Conservation (phyloP, 2,329 filamentous ascomycete species). For the Hypomyces perniciosus region DNA sequence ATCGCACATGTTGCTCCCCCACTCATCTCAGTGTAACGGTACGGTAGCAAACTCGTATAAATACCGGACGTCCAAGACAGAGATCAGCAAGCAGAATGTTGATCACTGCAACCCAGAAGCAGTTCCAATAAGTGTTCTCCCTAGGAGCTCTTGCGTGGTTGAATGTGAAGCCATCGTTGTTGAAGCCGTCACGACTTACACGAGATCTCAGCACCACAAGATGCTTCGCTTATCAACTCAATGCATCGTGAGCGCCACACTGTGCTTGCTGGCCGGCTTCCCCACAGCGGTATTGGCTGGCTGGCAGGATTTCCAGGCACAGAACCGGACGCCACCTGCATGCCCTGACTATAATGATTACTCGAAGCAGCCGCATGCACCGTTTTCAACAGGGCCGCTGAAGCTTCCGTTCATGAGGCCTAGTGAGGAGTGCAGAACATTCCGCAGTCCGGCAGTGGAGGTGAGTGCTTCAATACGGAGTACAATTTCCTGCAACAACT, state of each 20-base stretch:
- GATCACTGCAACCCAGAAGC: slow-evolving; percentile 3
- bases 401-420: slow-evolving; percentile 23
- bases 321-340: slow-evolving; percentile 15
- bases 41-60: slow-evolving; percentile 5
- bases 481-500: not conserved
- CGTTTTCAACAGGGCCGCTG: slow-evolving; percentile 18
- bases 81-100: not conserved
- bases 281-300: not conserved
- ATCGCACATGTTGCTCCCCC: slow-evolving; percentile 2
- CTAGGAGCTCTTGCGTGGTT: not conserved
- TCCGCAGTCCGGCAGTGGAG: slow-evolving; percentile 23
- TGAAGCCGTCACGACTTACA: not conserved
- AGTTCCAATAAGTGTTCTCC: not conserved
- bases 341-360: slow-evolving; percentile 22
- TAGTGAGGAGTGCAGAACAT: slow-evolving; percentile 22
- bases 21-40: slow-evolving; percentile 8
- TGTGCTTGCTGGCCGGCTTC: slow-evolving; percentile 9
- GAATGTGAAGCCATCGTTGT: not conserved
- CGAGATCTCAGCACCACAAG: not conserved
- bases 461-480: slow-evolving; percentile 12
- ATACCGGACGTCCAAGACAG: not conserved
- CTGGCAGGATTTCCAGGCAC: slow-evolving; percentile 9
- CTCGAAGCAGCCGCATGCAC: slow-evolving; percentile 18
- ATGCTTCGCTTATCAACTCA: slow-evolving; percentile 8
- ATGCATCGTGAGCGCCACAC: not conserved